phyloP scores from a whole-genome alignment of 805 yeast genomes.

The Alloascoidea africana region DNA sequence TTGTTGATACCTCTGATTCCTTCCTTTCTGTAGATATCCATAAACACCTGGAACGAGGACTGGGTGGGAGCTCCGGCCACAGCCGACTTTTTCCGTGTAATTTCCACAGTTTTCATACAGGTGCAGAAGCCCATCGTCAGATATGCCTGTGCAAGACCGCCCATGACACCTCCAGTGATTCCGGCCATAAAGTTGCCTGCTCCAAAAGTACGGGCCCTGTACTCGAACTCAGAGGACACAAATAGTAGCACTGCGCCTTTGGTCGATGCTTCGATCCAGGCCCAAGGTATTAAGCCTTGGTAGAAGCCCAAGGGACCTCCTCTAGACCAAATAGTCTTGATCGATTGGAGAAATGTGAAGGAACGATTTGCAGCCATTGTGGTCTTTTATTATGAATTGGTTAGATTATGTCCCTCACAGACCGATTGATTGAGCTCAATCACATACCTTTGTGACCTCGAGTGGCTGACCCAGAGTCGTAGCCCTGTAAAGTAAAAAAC shows the following conservation, averaged over 20 bases:
- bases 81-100: slow-evolving; percentile 41
- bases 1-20: slow-evolving; percentile 75
- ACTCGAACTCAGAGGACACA: slow-evolving; percentile 70
- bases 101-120: slow-evolving; percentile 84
- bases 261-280: slow-evolving; percentile 82
- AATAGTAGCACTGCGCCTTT: slow-evolving; percentile 76
- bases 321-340: slow-evolving; percentile 57
- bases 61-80: slow-evolving; percentile 2
- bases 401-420: no score
- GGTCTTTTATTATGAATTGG: no score
- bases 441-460: slow-evolving; percentile 41
- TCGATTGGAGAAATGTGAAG: slow-evolving; percentile 39
- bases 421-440: no score
- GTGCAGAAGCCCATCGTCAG: slow-evolving; percentile 85
- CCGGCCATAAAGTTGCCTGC: slow-evolving; percentile 48
- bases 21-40: slow-evolving; percentile 53
- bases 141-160: slow-evolving; percentile 82
- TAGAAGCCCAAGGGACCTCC: slow-evolving; percentile 75
- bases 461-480: slow-evolving; percentile 77
- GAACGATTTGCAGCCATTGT: slow-evolving; percentile 79
- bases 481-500: no score
- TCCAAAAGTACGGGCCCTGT: slow-evolving; percentile 45
- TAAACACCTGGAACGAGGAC: slow-evolving; percentile 47
- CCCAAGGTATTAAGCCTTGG: slow-evolving; percentile 87
- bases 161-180: slow-evolving; percentile 74